Percentiles rank a stretch among this genome's conserved stretches.
These are phyloP conservation scores for Carex pumila DNA, from an alignment of 176 grass and related monocot genomes.

Conservation along the genomic window DNA sequence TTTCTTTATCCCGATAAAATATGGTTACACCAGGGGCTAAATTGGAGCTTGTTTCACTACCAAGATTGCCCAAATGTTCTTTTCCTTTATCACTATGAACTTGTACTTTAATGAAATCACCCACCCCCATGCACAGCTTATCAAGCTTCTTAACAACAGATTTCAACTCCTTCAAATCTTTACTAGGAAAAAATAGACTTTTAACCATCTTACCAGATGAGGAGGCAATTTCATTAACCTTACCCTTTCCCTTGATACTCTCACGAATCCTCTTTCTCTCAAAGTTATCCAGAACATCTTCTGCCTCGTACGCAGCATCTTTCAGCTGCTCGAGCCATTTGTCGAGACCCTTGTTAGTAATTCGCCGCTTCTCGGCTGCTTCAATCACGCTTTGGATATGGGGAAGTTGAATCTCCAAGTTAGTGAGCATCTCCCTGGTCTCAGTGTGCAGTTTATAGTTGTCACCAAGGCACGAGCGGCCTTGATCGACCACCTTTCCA, in stretches of 20 bases:
- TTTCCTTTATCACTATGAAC: too few species aligned
- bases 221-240: background rate
- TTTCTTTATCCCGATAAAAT: background rate
- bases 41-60: background rate
- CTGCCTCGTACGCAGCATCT: conserved; percentile 9
- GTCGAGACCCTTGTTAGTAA: background rate
- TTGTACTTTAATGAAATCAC: background rate
- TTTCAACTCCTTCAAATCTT: background rate
- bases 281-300: conserved; percentile 29
- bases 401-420: background rate
- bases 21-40: background rate
- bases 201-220: background rate
- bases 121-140: background rate
- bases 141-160: background rate
- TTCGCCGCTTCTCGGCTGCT: background rate
- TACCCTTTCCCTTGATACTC: background rate
- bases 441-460: background rate
- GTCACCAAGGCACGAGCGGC: background rate
- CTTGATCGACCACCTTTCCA: background rate
- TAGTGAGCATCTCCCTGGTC: background rate
- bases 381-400: background rate
- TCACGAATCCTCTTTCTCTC: conserved; percentile 6
- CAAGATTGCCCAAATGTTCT: too few species aligned
- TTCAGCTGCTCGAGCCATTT: background rate
- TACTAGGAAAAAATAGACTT: background rate